phyloP scores from a whole-genome alignment of 2,329 filamentous ascomycete species.

The Neospermospora avenae region DNA sequence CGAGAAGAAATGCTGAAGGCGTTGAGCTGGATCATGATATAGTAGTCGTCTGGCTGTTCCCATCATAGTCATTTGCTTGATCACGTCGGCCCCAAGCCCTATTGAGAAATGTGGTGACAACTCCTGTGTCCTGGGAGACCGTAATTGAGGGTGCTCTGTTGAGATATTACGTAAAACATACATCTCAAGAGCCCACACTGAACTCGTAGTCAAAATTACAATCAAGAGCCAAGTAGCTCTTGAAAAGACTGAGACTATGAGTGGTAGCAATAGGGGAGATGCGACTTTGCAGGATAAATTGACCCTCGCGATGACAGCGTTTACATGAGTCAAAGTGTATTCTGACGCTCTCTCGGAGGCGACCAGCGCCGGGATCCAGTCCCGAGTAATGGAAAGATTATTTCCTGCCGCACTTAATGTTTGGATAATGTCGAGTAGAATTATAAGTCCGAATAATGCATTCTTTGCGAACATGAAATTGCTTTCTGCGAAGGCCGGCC shows the following conservation, averaged over 20 bases:
- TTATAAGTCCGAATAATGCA: constrained; percentile 33
- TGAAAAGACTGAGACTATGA: constrained; percentile 45
- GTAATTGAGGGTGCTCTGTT: constrained; percentile 26
- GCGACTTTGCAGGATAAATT: constrained; percentile 53
- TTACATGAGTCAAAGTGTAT: constrained; percentile 38
- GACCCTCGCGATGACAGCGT: constrained; percentile 51
- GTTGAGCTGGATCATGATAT: constrained; percentile 23
- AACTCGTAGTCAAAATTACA: constrained; percentile 43
- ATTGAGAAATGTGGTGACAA: not conserved
- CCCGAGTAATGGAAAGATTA: constrained; percentile 41
- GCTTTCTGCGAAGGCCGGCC: constrained; percentile 34
- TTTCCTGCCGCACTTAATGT: constrained; percentile 40
- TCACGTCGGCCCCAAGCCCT: not conserved
- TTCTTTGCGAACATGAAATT: constrained; percentile 10
- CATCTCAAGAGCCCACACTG: constrained; percentile 37
- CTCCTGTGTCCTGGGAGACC: constrained; percentile 28
- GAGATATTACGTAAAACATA: constrained; percentile 37
- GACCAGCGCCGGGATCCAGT: constrained; percentile 40
- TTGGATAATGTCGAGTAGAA: constrained; percentile 40
- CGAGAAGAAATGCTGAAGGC: constrained; percentile 36
- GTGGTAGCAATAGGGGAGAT: constrained; percentile 42
- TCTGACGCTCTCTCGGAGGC: constrained; percentile 23
- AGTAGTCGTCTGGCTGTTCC: not conserved
- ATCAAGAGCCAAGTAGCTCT: constrained; percentile 40
- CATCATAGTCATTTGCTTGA: not conserved